Evolutionary conservation across 2,329 filamentous ascomycete genomes (phyloP), one percentile per base, ranked within the genome.

Genomic region (Cladophialophora bantiana): DNA sequence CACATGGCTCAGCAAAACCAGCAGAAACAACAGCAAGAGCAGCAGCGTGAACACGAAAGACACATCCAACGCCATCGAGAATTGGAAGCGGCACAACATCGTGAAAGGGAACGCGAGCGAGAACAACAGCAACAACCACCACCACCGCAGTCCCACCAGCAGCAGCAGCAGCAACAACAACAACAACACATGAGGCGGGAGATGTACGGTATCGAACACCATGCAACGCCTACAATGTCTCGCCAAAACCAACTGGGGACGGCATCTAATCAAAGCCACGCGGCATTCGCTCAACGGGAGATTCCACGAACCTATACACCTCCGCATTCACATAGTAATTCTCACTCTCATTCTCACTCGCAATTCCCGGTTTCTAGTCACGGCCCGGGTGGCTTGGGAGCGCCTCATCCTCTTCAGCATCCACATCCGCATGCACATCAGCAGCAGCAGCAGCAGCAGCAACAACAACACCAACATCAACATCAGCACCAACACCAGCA

Each of bases 21-120:
- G 31, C 61, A 67, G 38, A 61, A 70, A 38, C 68, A 75, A 50
- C 70, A 70, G 26, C 70, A 70, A 26, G 60, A 70, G 26, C 69
- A 71, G 55, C 68, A 71, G 38, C 60, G 68, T 9, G 68, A 71
- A 32, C 68, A 71, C 36, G 66, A 70, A 32, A 59, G 64, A 64
- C 59, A 66, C 4, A 52, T 70, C 4, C 66, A 67, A 34, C 64
- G 66, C 53, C 68, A 70, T 34, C 64, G 64, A 13, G 68, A 70
- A n/a, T 26, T 67, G 10, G 66, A 68, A 38, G 60, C 52, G 15
- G 62, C 35, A n/a, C 65, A 61, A n/a, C 68, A 53, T n/a, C 68
- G 54, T 15, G 66, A 64, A 12, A 66, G 57, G 18, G 59, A 64
- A n/a, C 65, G 57, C 20, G 56, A 68, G 15, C 67, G 62, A n/a